phyloP scores from a whole-genome alignment of 2,329 filamentous ascomycete genomes.

The Arachnopeziza araneosa region DNA sequence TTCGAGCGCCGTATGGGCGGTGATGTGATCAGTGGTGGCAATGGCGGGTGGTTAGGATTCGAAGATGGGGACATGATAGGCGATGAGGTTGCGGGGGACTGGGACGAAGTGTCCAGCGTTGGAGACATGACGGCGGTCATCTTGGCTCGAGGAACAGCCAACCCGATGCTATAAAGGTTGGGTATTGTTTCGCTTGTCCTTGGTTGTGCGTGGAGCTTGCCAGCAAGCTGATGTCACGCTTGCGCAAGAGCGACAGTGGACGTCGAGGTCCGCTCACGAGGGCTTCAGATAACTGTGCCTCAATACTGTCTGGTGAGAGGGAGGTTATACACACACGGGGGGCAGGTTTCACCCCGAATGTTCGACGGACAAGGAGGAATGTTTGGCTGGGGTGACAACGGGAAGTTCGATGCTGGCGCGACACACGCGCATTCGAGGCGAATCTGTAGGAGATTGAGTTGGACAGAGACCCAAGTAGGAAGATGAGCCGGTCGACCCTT shows the following conservation, averaged over 20 bases:
- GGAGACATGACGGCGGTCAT: constrained; percentile 50
- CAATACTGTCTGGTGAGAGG: not conserved
- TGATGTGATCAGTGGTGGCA: constrained; percentile 54
- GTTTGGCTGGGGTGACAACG: constrained; percentile 12
- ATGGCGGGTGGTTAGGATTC: constrained; percentile 47
- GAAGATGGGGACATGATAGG: constrained; percentile 38
- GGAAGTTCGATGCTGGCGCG: constrained; percentile 15
- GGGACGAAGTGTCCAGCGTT: constrained; percentile 35
- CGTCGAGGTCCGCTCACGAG: constrained; percentile 5
- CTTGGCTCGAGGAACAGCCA: not conserved
- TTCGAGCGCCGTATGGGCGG: constrained; percentile 49
- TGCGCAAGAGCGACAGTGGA: constrained; percentile 10
- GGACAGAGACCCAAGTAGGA: not conserved
- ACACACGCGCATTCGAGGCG: constrained; percentile 17
- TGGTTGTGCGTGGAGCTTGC: constrained; percentile 20
- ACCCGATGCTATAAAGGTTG: not conserved
- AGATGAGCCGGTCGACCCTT: not conserved
- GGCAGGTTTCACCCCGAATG: constrained; percentile 1
- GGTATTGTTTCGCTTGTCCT: not conserved
- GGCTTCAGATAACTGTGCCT: not conserved
- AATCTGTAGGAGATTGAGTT: constrained; percentile 13
- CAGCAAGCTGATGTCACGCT: constrained; percentile 23
- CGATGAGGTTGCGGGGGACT: constrained; percentile 45
- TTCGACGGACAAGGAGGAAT: constrained; percentile 10
- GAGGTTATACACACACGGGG: not conserved